Conservation (phyloP, 2,329 filamentous ascomycete species). For the Aspergillus fijiensis region DNA sequence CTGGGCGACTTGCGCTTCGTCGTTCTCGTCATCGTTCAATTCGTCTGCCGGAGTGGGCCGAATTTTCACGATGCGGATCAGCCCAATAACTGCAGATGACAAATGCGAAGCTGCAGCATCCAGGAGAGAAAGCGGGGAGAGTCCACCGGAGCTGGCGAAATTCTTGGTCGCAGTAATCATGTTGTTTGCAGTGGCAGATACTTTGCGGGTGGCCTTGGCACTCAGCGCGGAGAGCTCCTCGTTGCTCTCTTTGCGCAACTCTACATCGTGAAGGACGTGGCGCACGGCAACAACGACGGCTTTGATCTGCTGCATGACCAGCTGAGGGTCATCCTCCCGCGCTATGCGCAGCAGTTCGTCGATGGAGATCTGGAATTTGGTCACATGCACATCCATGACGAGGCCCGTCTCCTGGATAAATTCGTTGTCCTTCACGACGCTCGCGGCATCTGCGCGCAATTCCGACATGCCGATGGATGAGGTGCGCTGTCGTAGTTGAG, state of each 20-base stretch:
- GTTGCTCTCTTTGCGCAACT: slow-evolving; percentile 56
- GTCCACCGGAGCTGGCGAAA: slow-evolving; percentile 75
- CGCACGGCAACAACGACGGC: slow-evolving; percentile 78
- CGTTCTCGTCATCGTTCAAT: slow-evolving; percentile 74
- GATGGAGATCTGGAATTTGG: slow-evolving; percentile 90
- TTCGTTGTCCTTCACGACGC: slow-evolving; percentile 66
- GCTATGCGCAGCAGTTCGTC: slow-evolving; percentile 83
- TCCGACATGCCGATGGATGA: slow-evolving; percentile 71
- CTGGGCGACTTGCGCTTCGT: slow-evolving; percentile 63
- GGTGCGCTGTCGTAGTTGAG: slow-evolving; percentile 77
- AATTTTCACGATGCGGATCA: slow-evolving; percentile 82
- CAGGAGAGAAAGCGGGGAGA: slow-evolving; percentile 88
- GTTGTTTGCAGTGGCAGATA: slow-evolving; percentile 93
- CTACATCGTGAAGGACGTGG: slow-evolving; percentile 78
- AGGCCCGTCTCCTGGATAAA: slow-evolving; percentile 72
- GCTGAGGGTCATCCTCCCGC: slow-evolving; percentile 68
- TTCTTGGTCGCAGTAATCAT: slow-evolving; percentile 94
- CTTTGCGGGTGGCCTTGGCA: slow-evolving; percentile 71
- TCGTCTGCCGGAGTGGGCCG: slow-evolving; percentile 71
- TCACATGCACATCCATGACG: slow-evolving; percentile 88
- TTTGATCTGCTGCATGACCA: slow-evolving; percentile 83
- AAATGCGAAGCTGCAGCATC: slow-evolving; percentile 93
- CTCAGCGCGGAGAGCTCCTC: slow-evolving; percentile 60
- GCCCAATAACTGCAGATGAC: slow-evolving; percentile 79
- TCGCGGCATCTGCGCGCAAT: slow-evolving; percentile 39